Percentiles rank a stretch among this genome's conserved stretches.
phyloP scores from a whole-genome alignment of 2,329 filamentous ascomycete species.

The Zymoseptoria crescenta region DNA sequence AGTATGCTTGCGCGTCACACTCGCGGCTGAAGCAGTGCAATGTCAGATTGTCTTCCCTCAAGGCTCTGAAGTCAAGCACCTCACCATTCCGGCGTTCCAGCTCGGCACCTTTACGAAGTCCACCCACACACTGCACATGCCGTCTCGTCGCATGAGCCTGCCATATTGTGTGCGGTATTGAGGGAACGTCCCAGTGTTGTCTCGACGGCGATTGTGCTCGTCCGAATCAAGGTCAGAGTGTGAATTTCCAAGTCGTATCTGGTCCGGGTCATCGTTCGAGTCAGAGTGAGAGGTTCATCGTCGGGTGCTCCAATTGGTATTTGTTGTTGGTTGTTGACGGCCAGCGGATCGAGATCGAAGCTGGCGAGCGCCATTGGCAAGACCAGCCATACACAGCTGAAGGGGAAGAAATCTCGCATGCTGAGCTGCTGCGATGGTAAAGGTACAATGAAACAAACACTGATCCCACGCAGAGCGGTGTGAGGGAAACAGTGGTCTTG shows the following conservation, averaged over 20 bases:
- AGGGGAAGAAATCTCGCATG: too few relatives aligned
- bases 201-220: not conserved
- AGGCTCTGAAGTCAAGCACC: not conserved
- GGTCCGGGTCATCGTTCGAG: constrained; percentile 11
- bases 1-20: constrained; percentile 15
- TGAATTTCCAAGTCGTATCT: constrained; percentile 10
- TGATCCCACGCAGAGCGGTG: constrained; percentile 5
- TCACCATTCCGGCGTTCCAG: constrained; percentile 4
- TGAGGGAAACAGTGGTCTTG: constrained; percentile 7
- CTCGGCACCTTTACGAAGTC: constrained; percentile 5
- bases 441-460: not conserved
- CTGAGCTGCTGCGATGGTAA: constrained; percentile 7
- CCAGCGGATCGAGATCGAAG: not conserved
- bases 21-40: constrained; percentile 6
- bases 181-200: not conserved
- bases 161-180: not conserved
- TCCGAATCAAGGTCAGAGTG: constrained; percentile 7
- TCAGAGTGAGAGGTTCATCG: constrained; percentile 7
- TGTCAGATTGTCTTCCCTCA: not conserved
- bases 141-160: constrained; percentile 8
- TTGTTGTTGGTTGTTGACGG: constrained; percentile 5
- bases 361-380: constrained; percentile 1
- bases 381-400: not conserved
- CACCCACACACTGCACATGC: constrained; percentile 13
- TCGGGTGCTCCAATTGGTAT: constrained; percentile 6